Percentiles rank a stretch among this genome's conserved stretches.
These are phyloP conservation scores for Penicillium roqueforti DNA, from an alignment of 495 filamentous ascomycete species.

Conservation along the genomic window DNA sequence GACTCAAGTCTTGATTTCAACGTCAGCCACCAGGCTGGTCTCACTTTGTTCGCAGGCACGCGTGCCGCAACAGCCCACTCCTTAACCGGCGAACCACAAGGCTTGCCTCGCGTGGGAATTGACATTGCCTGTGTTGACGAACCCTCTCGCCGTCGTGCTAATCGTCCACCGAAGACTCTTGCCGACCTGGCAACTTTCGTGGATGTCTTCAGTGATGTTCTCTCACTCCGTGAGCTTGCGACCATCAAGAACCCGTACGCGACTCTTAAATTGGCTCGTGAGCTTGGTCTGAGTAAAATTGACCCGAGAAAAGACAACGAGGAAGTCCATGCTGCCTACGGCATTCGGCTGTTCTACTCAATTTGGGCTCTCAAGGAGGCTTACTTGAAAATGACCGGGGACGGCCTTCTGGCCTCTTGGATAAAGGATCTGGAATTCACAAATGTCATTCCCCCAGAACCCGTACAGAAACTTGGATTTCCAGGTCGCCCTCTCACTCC, in stretches of 20 bases:
- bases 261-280: slow-evolving; percentile 21
- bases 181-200: slow-evolving; percentile 64
- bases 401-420: slow-evolving; percentile 80
- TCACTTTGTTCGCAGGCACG: slow-evolving; percentile 61
- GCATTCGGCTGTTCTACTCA: slow-evolving; percentile 76
- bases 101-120: slow-evolving; percentile 50
- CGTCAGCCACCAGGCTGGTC: slow-evolving; percentile 78
- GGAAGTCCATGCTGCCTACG: slow-evolving; percentile 47
- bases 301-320: slow-evolving; percentile 24
- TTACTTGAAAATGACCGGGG: slow-evolving; percentile 90
- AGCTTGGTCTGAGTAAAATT: slow-evolving; percentile 25
- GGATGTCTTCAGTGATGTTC: slow-evolving; percentile 75
- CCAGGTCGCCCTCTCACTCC: slow-evolving; percentile 6
- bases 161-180: slow-evolving; percentile 33
- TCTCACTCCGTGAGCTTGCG: slow-evolving; percentile 54
- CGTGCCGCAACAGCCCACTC: slow-evolving; percentile 20
- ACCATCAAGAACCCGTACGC: slow-evolving; percentile 51
- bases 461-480: slow-evolving; percentile 14
- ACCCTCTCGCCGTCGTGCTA: slow-evolving; percentile 38
- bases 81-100: neutral
- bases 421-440: slow-evolving; percentile 63
- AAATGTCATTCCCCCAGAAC: slow-evolving; percentile 55
- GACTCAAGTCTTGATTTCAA: slow-evolving; percentile 69
- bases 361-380: slow-evolving; percentile 89
- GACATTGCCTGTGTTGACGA: slow-evolving; percentile 77